phyloP scores from a whole-genome alignment of 306 rosid species.

The Pterocarpus santalinus region DNA sequence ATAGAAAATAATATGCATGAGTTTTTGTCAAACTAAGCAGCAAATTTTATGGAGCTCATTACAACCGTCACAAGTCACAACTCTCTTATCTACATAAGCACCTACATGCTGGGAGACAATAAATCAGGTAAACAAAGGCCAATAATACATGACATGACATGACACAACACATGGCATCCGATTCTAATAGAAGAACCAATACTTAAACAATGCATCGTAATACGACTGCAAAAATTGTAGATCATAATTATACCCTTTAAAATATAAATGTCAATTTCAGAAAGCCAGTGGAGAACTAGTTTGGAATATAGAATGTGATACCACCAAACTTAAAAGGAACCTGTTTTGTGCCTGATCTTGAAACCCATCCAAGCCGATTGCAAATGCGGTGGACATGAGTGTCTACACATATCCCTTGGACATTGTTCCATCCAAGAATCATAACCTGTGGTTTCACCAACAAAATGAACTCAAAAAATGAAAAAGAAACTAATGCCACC shows the following conservation, averaged over 20 bases:
- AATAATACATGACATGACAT: constrained; percentile 4
- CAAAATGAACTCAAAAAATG: constrained; percentile 31
- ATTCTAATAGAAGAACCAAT: no score
- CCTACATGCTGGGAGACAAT: background rate
- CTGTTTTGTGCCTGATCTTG: constrained; percentile 77
- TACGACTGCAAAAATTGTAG: background rate
- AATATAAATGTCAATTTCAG: constrained; percentile 10
- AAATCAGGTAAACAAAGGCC: background rate
- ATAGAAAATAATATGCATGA: background rate
- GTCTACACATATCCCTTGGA: constrained; percentile 96
- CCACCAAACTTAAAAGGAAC: constrained; percentile 50
- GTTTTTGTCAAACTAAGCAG: background rate
- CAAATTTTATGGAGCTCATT: background rate
- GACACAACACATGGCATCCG: no score
- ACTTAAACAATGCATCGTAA: no score
- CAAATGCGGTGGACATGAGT: constrained; percentile 95
- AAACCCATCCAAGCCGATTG: constrained; percentile 95
- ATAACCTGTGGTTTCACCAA: constrained; percentile 68
- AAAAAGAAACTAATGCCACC: constrained; percentile 18
- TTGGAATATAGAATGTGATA: constrained; percentile 20
- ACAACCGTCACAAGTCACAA: background rate
- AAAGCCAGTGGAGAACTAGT: constrained; percentile 21
- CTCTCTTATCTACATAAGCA: constrained; percentile 8
- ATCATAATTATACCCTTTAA: background rate
- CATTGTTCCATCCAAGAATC: constrained; percentile 93